Percentiles rank a stretch among this genome's conserved stretches.
phyloP scores from a whole-genome alignment of 2,329 filamentous ascomycete species.

The Alternaria sp. region DNA sequence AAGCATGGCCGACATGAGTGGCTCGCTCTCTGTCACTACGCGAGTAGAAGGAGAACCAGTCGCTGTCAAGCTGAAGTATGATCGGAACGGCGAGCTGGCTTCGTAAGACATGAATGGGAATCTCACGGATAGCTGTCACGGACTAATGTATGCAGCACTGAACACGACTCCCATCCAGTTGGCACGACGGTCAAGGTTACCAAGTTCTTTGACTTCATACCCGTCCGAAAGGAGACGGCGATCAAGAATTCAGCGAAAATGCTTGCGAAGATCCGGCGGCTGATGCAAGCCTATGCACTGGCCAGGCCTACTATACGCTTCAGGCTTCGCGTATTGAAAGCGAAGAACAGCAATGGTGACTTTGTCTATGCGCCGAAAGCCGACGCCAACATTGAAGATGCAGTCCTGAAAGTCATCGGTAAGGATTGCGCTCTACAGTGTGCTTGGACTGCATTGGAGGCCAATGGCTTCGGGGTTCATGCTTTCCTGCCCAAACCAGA shows the following conservation, averaged over 20 bases:
- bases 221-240: slow-evolving; percentile 67
- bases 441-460: slow-evolving; percentile 47
- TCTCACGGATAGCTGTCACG: background rate
- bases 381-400: slow-evolving; percentile 61
- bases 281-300: slow-evolving; percentile 70
- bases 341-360: slow-evolving; percentile 56
- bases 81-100: slow-evolving; percentile 56
- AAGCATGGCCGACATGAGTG: slow-evolving; percentile 66
- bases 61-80: slow-evolving; percentile 61
- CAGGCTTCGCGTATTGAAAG: slow-evolving; percentile 64
- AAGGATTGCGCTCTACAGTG: slow-evolving; percentile 63
- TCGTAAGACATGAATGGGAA: slow-evolving; percentile 37
- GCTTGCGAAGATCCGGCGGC: slow-evolving; percentile 63
- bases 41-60: slow-evolving; percentile 66
- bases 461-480: slow-evolving; percentile 57
- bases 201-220: slow-evolving; percentile 65
- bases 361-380: slow-evolving; percentile 69
- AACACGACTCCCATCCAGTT: slow-evolving; percentile 60
- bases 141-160: slow-evolving; percentile 28
- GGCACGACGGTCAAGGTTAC: slow-evolving; percentile 71
- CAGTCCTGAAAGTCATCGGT: slow-evolving; percentile 68
- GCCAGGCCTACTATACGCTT: slow-evolving; percentile 69
- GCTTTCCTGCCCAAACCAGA: slow-evolving; percentile 64
- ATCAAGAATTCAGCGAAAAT: slow-evolving; percentile 65
- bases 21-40: slow-evolving; percentile 66